Evolutionary conservation across 2,329 filamentous ascomycete species (phyloP), one percentile per base, ranked within the genome.

Genomic region (Penicillium sp.): DNA sequence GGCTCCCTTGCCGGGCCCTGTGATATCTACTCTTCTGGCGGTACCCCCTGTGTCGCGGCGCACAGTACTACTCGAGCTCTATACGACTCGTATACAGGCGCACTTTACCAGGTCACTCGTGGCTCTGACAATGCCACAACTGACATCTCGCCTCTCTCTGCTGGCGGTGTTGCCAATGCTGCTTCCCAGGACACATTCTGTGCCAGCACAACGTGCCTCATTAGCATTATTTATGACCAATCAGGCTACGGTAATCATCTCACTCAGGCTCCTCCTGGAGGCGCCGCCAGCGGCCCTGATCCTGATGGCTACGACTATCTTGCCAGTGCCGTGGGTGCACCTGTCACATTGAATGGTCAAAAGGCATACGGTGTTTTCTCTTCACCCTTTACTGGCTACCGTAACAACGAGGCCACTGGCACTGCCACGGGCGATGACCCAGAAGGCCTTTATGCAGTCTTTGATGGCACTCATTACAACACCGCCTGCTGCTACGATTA

Each of bases 221-320:
- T 88, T 65, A 79, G 78, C 0, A 77, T 82, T 62, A 85, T 86
- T 53, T 87, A 87, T 65, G 85, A 88, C 66, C 85, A 88, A 68
- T 85, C 84, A 12, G 83, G 83, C 54, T 70, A 69, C 1, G 77
- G 77, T 0, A 88, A 88, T 60, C 81, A 88, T 63, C 81, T 88
- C 3, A 85, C 80, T 0, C 83, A 83, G 60, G 85, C 84, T 1
- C 81, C 82, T 0, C 79, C 79, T 0, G 84, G 84, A 1, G 48
- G 23, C 28, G 84, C 82, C 62, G 54, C n/a, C n/a, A 70, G 64
- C 0, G 84, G 84, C 9, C 84, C 84, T 0, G 81, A 82, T 23
- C 43, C 74, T 30, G 76, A 79, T 64, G 83, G 83, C 47, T 81
- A 79, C 64, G 85, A 87, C 68, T 82, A 84, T 65, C 68, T 85